Evolutionary conservation across 148 eudicot species (phyloP), one percentile per base, ranked within the genome.

Genomic region (Vaccinium macrocarpon): DNA sequence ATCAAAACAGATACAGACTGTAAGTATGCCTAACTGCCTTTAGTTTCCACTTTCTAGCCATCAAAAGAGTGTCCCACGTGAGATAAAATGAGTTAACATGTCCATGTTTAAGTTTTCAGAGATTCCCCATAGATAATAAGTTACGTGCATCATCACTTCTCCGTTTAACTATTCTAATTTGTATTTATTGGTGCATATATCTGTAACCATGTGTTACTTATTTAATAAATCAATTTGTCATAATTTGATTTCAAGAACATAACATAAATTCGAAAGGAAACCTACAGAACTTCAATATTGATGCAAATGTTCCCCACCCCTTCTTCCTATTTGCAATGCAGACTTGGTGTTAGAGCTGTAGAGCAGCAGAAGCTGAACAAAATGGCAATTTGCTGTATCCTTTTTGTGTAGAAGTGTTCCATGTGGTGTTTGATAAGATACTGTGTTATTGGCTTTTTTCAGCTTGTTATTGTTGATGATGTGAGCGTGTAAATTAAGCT

Each of bases 1-100:
- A 92, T 94, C 83, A 92, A 88, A 53, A 92, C 96, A n/a, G 95
- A 94, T 72, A 90, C 88, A 81, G 93, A 94, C n/a, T 93, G 98
- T 94, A 92, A 94, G 96, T 91, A 72, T 78, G 70, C 8, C 13
- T 18, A 19, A 59, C 59, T 48, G 38, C 61, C 59, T 48, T 48
- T 25, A 48, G 29, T 16, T 81, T 19, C 46, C 59, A 25, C 38
- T 42, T 35, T 32, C n/a, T 23, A 66, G 8, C 23, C 50, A 42
- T 62, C 56, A 27, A n/a, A n/a, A 64, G 3, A 14, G 76, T 42
- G 27, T 57, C 70, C 1, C n/a, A 8, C 9, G 35, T 15, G 5
- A 9, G 73, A 82, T 9, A 48, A 57, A 27, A 25, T 27, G 23
- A 64, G 14, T 27, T 59, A 64, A 10, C 25, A 25, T 23, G 11